Percentiles rank a stretch among this genome's conserved stretches.
Conservation (phyloP, 2,329 filamentous ascomycete genomes). For the Aureobasidium pullulans region DNA sequence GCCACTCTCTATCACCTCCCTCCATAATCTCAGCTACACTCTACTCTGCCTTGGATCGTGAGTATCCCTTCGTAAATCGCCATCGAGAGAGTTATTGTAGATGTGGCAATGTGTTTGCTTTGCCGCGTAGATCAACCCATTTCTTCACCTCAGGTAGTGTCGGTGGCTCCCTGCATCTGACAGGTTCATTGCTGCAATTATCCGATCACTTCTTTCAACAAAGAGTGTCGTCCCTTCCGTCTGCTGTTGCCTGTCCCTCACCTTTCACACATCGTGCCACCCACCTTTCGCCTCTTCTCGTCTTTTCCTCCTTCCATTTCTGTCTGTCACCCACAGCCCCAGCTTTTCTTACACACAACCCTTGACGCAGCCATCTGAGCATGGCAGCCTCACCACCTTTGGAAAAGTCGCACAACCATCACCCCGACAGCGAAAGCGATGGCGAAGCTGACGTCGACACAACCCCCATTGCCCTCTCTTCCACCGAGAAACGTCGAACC, state of each 20-base stretch:
- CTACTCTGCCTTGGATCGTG: not conserved
- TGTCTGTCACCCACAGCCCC: not conserved
- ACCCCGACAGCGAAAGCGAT: slow-evolving; percentile 8
- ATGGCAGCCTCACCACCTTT: not conserved
- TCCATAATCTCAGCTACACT: too few relatives aligned
- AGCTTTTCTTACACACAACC: too few relatives aligned
- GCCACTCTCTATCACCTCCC: too few relatives aligned
- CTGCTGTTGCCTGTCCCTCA: not conserved
- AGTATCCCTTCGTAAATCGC: not conserved
- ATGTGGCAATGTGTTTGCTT: too few relatives aligned
- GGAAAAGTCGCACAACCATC: not conserved
- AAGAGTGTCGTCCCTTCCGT: not conserved
- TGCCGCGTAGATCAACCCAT: not conserved
- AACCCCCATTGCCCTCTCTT: not conserved
- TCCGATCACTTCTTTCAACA: not conserved
- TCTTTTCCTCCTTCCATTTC: not conserved
- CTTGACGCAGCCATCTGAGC: not conserved
- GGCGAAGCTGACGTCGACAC: not conserved
- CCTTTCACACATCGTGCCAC: not conserved
- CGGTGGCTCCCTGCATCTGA: slow-evolving; percentile 1
- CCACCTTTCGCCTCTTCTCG: not conserved
- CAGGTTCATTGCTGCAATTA: not conserved
- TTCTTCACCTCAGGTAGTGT: not conserved
- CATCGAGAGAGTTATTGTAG: too few relatives aligned
- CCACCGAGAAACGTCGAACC: slow-evolving; percentile 30